Conservation (phyloP, 305 asterid genomes). For the Stenogyne calaminthoides region DNA sequence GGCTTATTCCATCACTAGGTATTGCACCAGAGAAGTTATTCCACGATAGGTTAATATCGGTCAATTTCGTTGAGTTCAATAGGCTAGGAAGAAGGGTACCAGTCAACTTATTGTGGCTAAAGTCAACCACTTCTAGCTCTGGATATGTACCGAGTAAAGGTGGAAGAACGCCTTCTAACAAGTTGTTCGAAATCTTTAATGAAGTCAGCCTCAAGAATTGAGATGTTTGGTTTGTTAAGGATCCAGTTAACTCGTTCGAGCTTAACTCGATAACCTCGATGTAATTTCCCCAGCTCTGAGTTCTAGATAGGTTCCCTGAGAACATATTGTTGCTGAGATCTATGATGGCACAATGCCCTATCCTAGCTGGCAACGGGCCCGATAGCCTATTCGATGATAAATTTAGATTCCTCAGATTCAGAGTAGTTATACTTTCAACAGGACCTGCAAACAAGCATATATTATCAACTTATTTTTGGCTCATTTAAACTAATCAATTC, state of each 20-base stretch:
- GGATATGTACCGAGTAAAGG: slow-evolving; percentile 60
- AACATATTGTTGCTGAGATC: slow-evolving; percentile 75
- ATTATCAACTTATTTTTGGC: slow-evolving; percentile 13
- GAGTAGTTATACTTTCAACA: slow-evolving; percentile 53
- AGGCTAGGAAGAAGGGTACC: slow-evolving; percentile 65
- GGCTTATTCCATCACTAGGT: slow-evolving; percentile 39
- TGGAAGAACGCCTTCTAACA: slow-evolving; percentile 67
- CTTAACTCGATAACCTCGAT: slow-evolving; percentile 66
- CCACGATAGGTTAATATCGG: slow-evolving; percentile 58
- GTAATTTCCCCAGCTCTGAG: slow-evolving; percentile 79
- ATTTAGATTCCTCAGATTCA: slow-evolving; percentile 61
- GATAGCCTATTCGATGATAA: slow-evolving; percentile 72
- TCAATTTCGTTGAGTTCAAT: slow-evolving; percentile 55
- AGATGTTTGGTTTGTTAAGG: slow-evolving; percentile 58
- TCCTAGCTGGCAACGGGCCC: slow-evolving; percentile 65
- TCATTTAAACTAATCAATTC: not conserved
- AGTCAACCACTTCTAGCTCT: slow-evolving; percentile 56
- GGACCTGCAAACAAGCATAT: slow-evolving; percentile 61
- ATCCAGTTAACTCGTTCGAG: slow-evolving; percentile 64
- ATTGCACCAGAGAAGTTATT: slow-evolving; percentile 63
- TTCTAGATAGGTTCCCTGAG: slow-evolving; percentile 67
- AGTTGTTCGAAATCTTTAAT: slow-evolving; percentile 71
- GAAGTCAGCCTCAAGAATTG: slow-evolving; percentile 80
- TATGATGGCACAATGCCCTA: slow-evolving; percentile 68
- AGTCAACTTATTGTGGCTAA: slow-evolving; percentile 61